phyloP scores from a whole-genome alignment of 1,284 basidiomycete species.

The Trichosporon sp. region DNA sequence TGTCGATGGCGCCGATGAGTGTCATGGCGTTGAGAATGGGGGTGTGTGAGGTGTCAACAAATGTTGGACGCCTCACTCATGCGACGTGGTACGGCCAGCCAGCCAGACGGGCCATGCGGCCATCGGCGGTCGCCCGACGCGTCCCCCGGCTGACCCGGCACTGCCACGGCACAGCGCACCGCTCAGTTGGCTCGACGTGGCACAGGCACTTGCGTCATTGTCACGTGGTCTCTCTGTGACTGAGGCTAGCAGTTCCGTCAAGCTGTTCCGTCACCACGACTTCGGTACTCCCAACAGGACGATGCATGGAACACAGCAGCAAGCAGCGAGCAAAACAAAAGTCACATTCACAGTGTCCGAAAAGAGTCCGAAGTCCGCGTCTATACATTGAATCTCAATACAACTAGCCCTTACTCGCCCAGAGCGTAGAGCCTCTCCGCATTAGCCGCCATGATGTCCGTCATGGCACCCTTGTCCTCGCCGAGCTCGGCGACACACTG shows the following conservation, averaged over 20 bases:
- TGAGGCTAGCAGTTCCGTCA: too few species aligned
- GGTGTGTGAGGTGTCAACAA: neutral
- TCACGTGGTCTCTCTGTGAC: neutral
- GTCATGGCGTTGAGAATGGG: slow-evolving; percentile 19
- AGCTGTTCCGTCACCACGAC: too few species aligned
- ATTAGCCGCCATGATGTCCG: slow-evolving; percentile 46
- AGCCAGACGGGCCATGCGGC: too few species aligned
- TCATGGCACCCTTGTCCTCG: slow-evolving; percentile 71
- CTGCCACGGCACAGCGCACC: slow-evolving; percentile 2
- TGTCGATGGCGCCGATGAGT: slow-evolving; percentile 40
- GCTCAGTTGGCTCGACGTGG: slow-evolving; percentile 1
- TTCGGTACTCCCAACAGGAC: too few species aligned
- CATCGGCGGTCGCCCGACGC: neutral
- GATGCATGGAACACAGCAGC: neutral
- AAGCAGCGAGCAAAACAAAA: too few species aligned
- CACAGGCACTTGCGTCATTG: slow-evolving; percentile 13
- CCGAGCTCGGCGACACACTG: slow-evolving; percentile 80
- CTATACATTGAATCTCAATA: slow-evolving; percentile 1
- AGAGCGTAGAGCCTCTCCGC: slow-evolving; percentile 28
- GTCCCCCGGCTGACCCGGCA: neutral
- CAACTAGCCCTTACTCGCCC: neutral
- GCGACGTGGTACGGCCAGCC: too few species aligned
- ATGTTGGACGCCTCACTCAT: too few species aligned
- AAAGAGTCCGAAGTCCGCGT: neutral
- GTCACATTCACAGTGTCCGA: slow-evolving; percentile 5